Base-by-base conservation (phyloP, 176 grass and related monocot species). In the Thinopyrum elongatum region DNA sequence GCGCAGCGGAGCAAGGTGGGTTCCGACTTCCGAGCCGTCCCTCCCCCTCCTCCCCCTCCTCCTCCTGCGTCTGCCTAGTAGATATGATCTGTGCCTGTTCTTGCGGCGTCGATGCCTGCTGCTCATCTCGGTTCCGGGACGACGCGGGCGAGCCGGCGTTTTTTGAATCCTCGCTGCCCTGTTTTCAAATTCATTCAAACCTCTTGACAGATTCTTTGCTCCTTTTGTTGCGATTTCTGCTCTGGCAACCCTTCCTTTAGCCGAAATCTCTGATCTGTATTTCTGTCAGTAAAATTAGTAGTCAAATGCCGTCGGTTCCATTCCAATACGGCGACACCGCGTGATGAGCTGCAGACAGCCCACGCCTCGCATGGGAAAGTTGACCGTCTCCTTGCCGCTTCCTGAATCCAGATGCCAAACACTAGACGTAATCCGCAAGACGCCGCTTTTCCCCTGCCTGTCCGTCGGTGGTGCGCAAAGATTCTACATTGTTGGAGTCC, bases 1-100 rank as follows among this genome's bases (percentile, higher is more conserved):
- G 89, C 87, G 64, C 89, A 90, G 85, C 83, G 83, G 78, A 94
- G 76, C 55, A 94, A 95, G 95, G 95, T 98, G 59, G 23, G 89
- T 82, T 46, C 19, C 6, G 53, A 8, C 19, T 57, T 3, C 16
- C 49, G 2, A 19, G 11, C 68, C 21, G 21, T 23, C 22, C n/a
- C 68, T 7, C 35, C 68, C 22, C 67, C 67, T 12, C 36, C 28
- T 0, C 29, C 10, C 13, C 8, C 22, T 26, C 10, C 60, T 63
- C 53, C 55, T 58, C 55, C 0, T 3, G 55, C 55, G 55, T 58
- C 14, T 51, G 42, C 1, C 15, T 19, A 2, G 49, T 53, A 53
- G 5, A 6, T 0, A 51, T 7, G 49, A 53, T 53, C 2, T 53
- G 49, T 0, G 49, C 55, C 55, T 58, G 2, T 58, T 58, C 21